Conservation (phyloP, 2,329 filamentous ascomycete genomes). For the Fusarium pseudoanthophilum region DNA sequence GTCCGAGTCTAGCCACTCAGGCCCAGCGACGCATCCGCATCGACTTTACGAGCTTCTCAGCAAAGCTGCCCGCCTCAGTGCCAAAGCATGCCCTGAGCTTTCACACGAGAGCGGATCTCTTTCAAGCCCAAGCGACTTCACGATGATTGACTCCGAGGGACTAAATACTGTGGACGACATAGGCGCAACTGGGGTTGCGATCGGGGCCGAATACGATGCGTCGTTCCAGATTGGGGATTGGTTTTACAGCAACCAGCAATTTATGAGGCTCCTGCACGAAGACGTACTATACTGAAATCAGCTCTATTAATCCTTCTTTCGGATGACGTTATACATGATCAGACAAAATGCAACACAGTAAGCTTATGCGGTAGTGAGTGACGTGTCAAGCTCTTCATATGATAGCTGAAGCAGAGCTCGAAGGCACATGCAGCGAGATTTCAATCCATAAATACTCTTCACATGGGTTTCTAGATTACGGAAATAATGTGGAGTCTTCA, state of each 20-base stretch:
- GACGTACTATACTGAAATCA: slow-evolving; percentile 7
- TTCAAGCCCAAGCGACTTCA: neutral
- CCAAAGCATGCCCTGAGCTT: slow-evolving; percentile 8
- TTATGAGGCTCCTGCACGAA: slow-evolving; percentile 29
- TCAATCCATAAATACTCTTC: neutral
- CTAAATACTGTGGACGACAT: neutral
- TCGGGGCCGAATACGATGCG: neutral
- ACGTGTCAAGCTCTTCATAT: neutral
- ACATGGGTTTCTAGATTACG: neutral
- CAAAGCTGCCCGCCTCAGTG: slow-evolving; percentile 46
- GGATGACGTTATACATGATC: neutral
- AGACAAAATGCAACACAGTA: neutral
- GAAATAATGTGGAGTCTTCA: neutral
- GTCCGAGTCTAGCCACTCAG: slow-evolving; percentile 8
- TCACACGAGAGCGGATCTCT: neutral
- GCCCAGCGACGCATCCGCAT: slow-evolving; percentile 47
- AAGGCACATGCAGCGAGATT: neutral
- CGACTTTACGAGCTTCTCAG: slow-evolving; percentile 50
- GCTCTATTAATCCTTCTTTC: neutral
- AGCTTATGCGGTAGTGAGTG: neutral
- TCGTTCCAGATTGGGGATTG: slow-evolving; percentile 13
- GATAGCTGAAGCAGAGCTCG: neutral
- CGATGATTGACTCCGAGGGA: neutral
- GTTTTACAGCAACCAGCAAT: slow-evolving; percentile 33
- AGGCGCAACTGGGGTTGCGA: too few species aligned